Evolutionary conservation across 768 basidiomycete species (phyloP).

Genomic region (Boletus subcaerulescens): DNA sequence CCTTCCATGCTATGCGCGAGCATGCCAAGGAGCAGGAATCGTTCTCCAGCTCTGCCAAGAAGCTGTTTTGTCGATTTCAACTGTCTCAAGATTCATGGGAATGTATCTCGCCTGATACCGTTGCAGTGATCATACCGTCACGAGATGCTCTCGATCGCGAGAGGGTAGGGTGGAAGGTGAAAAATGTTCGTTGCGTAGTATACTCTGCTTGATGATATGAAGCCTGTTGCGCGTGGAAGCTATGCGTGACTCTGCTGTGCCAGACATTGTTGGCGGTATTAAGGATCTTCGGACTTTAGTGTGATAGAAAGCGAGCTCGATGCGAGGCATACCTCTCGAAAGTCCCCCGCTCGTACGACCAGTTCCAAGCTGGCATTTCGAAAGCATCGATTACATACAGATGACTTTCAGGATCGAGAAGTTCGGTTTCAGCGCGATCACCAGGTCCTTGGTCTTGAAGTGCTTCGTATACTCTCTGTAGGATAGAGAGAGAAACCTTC

Average conservation of each 20-base stretch:
- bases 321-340: conserved; percentile 72
- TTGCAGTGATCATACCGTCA: conserved; percentile 60
- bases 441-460: conserved; percentile 63
- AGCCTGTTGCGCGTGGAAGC: conserved; percentile 79
- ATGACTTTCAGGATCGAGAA: conserved; percentile 78
- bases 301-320: not conserved
- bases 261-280: conserved; percentile 64
- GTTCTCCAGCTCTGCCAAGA: conserved; percentile 82
- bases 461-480: conserved; percentile 70
- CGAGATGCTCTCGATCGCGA: conserved; percentile 78
- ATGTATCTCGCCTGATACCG: conserved; percentile 10
- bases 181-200: conserved; percentile 95
- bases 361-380: conserved; percentile 94
- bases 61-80: conserved; percentile 95
- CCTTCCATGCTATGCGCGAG: conserved; percentile 88
- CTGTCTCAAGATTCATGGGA: conserved; percentile 40
- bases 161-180: conserved; percentile 93
- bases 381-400: conserved; percentile 85
- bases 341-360: conserved; percentile 80
- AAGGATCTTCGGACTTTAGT: conserved; percentile 36
- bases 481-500: conserved; percentile 71
- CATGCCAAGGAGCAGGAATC: conserved; percentile 94
- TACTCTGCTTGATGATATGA: conserved; percentile 88
- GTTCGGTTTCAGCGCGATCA: conserved; percentile 49
- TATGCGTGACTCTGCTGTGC: conserved; percentile 80